Conservation (phyloP, 225 moss, liverwort and hornwort species). For the Marchantia paleacea region DNA sequence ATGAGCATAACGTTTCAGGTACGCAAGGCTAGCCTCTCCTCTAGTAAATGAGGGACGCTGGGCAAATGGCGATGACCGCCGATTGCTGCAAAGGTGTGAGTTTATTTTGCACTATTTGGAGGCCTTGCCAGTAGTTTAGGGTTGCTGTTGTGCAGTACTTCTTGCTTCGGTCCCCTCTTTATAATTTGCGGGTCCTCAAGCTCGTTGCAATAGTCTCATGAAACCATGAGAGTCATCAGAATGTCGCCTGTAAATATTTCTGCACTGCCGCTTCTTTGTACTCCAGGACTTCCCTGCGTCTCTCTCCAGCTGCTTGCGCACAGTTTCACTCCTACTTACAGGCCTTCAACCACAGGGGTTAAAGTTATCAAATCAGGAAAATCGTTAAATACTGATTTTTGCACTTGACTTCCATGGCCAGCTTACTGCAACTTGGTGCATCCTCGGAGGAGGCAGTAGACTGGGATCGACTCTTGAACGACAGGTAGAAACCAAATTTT, state of each 20-base stretch:
- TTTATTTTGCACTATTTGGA: not conserved
- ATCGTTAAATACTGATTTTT: not conserved
- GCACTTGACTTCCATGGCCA: not conserved
- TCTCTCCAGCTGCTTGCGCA: not conserved
- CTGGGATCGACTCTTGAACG: constrained; percentile 38
- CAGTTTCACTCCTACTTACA: not conserved
- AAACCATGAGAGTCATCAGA: no score
- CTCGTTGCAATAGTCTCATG: no score
- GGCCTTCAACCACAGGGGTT: not conserved
- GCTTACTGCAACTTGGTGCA: constrained; percentile 32
- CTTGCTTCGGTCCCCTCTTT: no score
- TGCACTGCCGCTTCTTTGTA: not conserved
- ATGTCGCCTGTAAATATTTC: not conserved
- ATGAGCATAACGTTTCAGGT: constrained; percentile 21
- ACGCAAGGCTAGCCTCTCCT: constrained; percentile 33
- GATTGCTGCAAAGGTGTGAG: constrained; percentile 31
- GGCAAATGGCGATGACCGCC: constrained; percentile 39
- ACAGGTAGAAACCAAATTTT: constrained; percentile 25
- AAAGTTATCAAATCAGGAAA: not conserved
- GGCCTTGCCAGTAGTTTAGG: not conserved
- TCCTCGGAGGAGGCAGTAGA: constrained; percentile 42
- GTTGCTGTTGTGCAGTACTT: not conserved
- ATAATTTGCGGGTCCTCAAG: no score
- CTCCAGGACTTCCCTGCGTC: not conserved
- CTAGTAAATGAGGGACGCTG: constrained; percentile 20